Evolutionary conservation across 371 early-diverging fungal genomes (phyloP).

Genomic region (Haplosporangium sp.): DNA sequence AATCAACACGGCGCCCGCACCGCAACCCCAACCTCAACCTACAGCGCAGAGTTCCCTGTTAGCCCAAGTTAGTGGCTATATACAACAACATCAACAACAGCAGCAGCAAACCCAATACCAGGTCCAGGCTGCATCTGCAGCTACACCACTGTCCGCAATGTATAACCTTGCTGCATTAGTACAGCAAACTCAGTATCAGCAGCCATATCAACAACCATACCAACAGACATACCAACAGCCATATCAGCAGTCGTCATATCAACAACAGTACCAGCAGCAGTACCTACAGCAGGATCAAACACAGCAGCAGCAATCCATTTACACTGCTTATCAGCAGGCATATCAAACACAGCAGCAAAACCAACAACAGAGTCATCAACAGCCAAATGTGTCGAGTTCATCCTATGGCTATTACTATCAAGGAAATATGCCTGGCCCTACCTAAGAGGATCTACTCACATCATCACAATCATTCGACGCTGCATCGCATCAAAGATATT

Average conservation of each 20-base stretch:
- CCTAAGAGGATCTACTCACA: neutral
- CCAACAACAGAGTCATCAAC: slow-evolving; percentile 15
- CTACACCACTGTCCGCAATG: slow-evolving; percentile 7
- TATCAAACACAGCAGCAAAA: slow-evolving; percentile 6
- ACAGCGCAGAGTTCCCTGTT: no score
- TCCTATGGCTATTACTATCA: slow-evolving; percentile 20
- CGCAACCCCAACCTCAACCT: neutral
- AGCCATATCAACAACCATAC: neutral
- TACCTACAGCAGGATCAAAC: slow-evolving; percentile 7
- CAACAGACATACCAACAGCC: slow-evolving; percentile 1
- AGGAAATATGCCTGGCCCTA: neutral
- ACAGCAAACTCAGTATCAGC: slow-evolving; percentile 10
- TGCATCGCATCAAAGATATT: neutral
- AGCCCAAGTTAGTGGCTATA: neutral
- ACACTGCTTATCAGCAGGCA: slow-evolving; percentile 18
- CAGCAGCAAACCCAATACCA: neutral
- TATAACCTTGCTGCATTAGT: slow-evolving; percentile 3
- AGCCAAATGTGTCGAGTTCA: neutral
- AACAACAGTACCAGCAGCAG: neutral
- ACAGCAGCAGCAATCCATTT: slow-evolving; percentile 20
- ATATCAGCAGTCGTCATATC: slow-evolving; percentile 1
- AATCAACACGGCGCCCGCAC: neutral
- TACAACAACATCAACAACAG: slow-evolving; percentile 6
- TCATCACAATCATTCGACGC: neutral
- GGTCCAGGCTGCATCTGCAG: neutral